These are phyloP conservation scores for Colletotrichum euphorbiae DNA, from an alignment of 2,329 filamentous ascomycete genomes.

Conservation along the genomic window DNA sequence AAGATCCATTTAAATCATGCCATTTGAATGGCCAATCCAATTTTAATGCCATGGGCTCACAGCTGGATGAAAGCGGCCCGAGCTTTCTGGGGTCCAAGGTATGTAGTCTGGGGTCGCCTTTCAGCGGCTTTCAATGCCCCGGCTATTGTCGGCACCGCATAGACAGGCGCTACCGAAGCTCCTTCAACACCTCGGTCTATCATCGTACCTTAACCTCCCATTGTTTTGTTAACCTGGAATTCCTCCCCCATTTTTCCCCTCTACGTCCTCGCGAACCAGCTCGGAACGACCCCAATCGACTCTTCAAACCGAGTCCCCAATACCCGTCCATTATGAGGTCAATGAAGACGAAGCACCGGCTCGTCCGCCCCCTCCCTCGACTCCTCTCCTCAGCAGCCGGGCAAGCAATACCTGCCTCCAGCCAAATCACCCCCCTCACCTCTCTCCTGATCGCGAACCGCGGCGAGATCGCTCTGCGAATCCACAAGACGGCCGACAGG, in stretches of 20 bases:
- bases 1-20: too few relatives aligned
- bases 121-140: constrained; percentile 32
- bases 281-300: neutral
- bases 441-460: constrained; percentile 96
- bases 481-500: constrained; percentile 86
- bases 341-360: constrained; percentile 63
- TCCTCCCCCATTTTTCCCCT: neutral
- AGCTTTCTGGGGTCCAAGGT: neutral
- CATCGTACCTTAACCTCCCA: neutral
- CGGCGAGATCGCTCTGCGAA: constrained; percentile 95
- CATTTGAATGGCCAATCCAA: too few relatives aligned
- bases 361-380: constrained; percentile 58
- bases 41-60: too few relatives aligned
- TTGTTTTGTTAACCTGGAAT: neutral
- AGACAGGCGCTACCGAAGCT: constrained; percentile 26
- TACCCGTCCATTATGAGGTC: constrained; percentile 61
- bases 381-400: constrained; percentile 46
- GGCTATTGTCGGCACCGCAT: constrained; percentile 37
- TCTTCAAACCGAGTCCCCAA: neutral
- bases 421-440: constrained; percentile 64
- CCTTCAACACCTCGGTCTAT: constrained; percentile 33
- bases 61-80: neutral
- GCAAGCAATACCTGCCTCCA: constrained; percentile 31
- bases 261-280: neutral
- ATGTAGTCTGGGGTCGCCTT: constrained; percentile 23